Conservation (phyloP, 352 stramenopile species). For the Nothophytophthora sp. region DNA sequence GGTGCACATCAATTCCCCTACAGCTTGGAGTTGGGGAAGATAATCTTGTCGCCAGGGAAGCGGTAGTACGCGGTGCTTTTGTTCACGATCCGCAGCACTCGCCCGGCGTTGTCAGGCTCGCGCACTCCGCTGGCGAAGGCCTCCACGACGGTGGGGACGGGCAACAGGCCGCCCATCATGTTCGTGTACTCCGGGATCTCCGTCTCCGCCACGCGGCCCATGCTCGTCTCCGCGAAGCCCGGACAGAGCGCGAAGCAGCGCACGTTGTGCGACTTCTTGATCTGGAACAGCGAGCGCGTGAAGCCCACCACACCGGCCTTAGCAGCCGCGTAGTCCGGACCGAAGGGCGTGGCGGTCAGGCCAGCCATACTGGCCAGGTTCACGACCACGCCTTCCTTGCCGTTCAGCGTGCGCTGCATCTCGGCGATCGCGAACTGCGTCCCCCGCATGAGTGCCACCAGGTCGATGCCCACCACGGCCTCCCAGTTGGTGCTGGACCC, state of each 20-base stretch:
- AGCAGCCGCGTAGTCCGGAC: constrained; percentile 67
- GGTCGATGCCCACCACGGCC: constrained; percentile 69
- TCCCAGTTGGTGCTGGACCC: constrained; percentile 47
- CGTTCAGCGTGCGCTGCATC: constrained; percentile 59
- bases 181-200: constrained; percentile 46
- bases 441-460: constrained; percentile 69
- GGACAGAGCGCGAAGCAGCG: constrained; percentile 69
- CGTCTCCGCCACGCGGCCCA: constrained; percentile 46
- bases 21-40: constrained; percentile 73
- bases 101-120: constrained; percentile 61
- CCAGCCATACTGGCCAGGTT: constrained; percentile 75
- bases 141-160: constrained; percentile 52
- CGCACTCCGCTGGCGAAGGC: constrained; percentile 48
- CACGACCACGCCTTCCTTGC: constrained; percentile 66
- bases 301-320: constrained; percentile 80
- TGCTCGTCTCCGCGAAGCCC: constrained; percentile 68
- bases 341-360: constrained; percentile 50
- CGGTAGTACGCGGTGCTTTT: constrained; percentile 52
- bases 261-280: constrained; percentile 71
- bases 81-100: constrained; percentile 58
- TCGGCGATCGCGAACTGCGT: constrained; percentile 61
- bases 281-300: constrained; percentile 60
- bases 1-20: no score
- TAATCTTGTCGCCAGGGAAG: constrained; percentile 69
- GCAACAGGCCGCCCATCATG: constrained; percentile 55